These are phyloP conservation scores for Durotheca rogersii DNA, from an alignment of 495 filamentous ascomycete genomes.

Conservation along the genomic window DNA sequence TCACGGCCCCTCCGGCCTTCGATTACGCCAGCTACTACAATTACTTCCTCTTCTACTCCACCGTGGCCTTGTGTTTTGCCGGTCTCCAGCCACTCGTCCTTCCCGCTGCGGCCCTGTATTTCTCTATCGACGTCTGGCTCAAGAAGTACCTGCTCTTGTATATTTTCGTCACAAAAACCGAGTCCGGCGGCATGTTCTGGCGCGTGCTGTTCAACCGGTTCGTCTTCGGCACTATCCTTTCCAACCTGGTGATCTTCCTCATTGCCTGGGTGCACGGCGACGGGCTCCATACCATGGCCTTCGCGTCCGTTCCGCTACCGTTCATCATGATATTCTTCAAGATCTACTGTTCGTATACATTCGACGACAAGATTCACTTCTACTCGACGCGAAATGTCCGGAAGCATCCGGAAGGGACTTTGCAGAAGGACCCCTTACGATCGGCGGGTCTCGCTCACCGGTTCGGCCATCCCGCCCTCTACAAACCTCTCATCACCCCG, in stretches of 20 bases:
- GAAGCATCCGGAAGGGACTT: slow-evolving; percentile 44
- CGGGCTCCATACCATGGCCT: slow-evolving; percentile 57
- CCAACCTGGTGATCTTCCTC: slow-evolving; percentile 77
- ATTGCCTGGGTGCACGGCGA: slow-evolving; percentile 62
- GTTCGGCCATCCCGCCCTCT: slow-evolving; percentile 90
- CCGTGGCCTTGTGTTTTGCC: slow-evolving; percentile 82
- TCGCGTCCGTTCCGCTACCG: slow-evolving; percentile 71
- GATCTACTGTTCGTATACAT: slow-evolving; percentile 71
- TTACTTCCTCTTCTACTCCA: slow-evolving; percentile 90
- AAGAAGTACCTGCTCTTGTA: slow-evolving; percentile 97
- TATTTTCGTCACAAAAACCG: slow-evolving; percentile 92
- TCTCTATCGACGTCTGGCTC: slow-evolving; percentile 78
- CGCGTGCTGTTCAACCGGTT: slow-evolving; percentile 86
- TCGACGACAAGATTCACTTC: slow-evolving; percentile 75
- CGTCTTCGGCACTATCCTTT: slow-evolving; percentile 76
- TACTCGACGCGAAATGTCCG: slow-evolving; percentile 66
- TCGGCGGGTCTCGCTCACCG: slow-evolving; percentile 74
- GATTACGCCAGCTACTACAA: slow-evolving; percentile 98
- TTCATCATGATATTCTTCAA: slow-evolving; percentile 85
- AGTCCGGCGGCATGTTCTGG: slow-evolving; percentile 95
- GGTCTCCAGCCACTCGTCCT: slow-evolving; percentile 87
- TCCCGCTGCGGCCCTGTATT: slow-evolving; percentile 89
- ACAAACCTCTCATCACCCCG: slow-evolving; percentile 82
- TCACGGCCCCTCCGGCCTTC: slow-evolving; percentile 88
- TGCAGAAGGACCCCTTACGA: slow-evolving; percentile 46